Evolutionary conservation across 176 grass and related monocot genomes (phyloP), one percentile per base, ranked within the genome.

Genomic region (Phoenix dactylifera): DNA sequence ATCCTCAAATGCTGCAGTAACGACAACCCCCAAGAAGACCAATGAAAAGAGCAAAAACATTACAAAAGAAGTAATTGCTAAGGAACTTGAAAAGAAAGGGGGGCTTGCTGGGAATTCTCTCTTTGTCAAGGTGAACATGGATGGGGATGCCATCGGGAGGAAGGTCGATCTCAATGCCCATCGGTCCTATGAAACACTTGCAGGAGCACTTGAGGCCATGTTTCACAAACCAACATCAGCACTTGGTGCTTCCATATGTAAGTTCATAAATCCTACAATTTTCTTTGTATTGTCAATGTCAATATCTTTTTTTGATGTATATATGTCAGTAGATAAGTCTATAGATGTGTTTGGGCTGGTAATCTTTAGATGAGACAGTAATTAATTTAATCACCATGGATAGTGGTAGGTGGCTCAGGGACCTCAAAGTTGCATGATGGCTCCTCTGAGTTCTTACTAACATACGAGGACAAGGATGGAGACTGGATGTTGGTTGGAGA

Each of bases 91-190:
- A 52, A 51, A 12, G 22, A 65, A 65, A 52, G 48, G 23, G 28
- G 26, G 63, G n/a, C 15, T 25, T 14, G 12, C 49, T 52, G 63
- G 20, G 48, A 52, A 26, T 26, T 65, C 63, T 5, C 22, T 52
- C 63, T 65, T 65, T 50, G 63, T 65, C 25, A 65, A 52, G 63
- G 63, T 65, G 50, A 65, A 65, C 22, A 26, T 65, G 63, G 63
- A 65, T 65, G 63, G 63, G 7, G 63, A 65, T 26, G 49, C 48
- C 16, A 65, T 65, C 18, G 63, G 63, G 24, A 65, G 63, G 63
- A 65, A 65, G 49, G 49, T 65, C 4, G 50, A 65, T 52, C 63
- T 65, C 63, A 52, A 7, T 52, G 48, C 63, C 23, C 49, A 65
- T 26, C 5, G 7, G 23, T 65, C 63, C 49, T 65, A 65, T 65